Base-by-base conservation (phyloP, 257 asterid genomes). In the Voacanga thouarsii region DNA sequence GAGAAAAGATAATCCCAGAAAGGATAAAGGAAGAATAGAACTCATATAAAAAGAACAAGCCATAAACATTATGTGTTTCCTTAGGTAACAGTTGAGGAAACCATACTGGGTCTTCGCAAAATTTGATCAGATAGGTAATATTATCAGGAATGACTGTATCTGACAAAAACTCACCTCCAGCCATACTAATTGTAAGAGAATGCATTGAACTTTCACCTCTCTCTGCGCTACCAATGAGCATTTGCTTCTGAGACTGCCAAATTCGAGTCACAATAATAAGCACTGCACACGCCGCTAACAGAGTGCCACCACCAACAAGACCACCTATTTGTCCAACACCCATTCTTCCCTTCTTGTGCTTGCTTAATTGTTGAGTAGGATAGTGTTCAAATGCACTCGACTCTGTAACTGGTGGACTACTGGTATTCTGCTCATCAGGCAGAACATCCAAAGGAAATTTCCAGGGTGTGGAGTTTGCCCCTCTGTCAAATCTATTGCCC, bases 381-480 rank as follows among this genome's bases (percentile, higher is more conserved):
- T 83, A 82, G 84, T 80, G 87, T 82, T 84, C 90, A 7, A 87
- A 80, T 75, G 90, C 94, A 75, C 94, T 94, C 60, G 90, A 80
- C 77, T 90, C 89, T 75, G 88, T 72, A 50, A 85, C 80, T 66
- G 98, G 92, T 75, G 97, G 91, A 77, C 87, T 86, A 86, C 83
- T 83, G 72, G 88, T 81, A 85, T 88, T 90, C 82, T 81, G 83
- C 82, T 79, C 87, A 39, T 77, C 47, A 19, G 97, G 97, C 50
- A 84, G 68, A 63, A 65, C 15, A 53, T 90, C 96, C 2, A 77
- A 67, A 72, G 96, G 98, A 81, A 90, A 92, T 28, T 75, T 83
- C 99, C 99, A 93, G 59, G 97, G 96, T 15, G 90, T 89, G 81
- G 87, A 89, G 88, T 92, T 87, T 61, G 82, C 83, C 78, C 81